Evolutionary conservation across 129 eudicot species (phyloP), one percentile per base, ranked within the genome.

Genomic region (Artemisia annua): DNA sequence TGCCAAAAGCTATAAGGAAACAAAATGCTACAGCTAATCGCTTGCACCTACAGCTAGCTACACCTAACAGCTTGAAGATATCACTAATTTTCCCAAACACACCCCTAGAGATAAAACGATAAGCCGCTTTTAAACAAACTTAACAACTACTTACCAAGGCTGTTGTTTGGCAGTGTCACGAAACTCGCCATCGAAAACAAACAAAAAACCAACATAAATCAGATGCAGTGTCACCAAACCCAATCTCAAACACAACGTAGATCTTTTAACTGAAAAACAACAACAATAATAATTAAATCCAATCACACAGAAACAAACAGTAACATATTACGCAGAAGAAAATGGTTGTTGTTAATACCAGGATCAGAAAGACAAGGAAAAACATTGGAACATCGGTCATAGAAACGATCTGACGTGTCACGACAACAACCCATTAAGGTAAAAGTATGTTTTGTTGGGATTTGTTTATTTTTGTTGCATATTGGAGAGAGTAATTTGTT

Each of bases 331-430:
- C n/a, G n/a, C n/a, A n/a, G n/a, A n/a, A n/a, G 5, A 17, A 17
- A 24, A 54, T 11, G 20, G 3, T 14, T 5, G 22, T 18, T 22
- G n/a, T 70, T 74, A n/a, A n/a, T n/a, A 93, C 98, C 97, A 32
- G 98, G 96, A 84, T 94, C 97, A 70, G 91, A 76, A 51, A 94
- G 89, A 71, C 98, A 87, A 12, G 98, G 98, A 70, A 86, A 84
- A 72, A 70, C 51, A 65, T 76, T 84, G 66, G 70, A 76, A 79
- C 90, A 89, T 28, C 88, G 82, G 78, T 87, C 88, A 78, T 74
- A 69, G 82, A 59, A 55, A 30, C 86, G 91, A 77, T 85, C 88
- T 60, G 86, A 81, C 26, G 77, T 43, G 82, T 77, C 80, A 11
- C 86, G 87, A 79, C 90, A 79, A 52, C 81, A 82, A 60, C 79